Evolutionary conservation across 2,329 filamentous ascomycete genomes (phyloP), one percentile per base, ranked within the genome.

Genomic region (Colletotrichum lini): DNA sequence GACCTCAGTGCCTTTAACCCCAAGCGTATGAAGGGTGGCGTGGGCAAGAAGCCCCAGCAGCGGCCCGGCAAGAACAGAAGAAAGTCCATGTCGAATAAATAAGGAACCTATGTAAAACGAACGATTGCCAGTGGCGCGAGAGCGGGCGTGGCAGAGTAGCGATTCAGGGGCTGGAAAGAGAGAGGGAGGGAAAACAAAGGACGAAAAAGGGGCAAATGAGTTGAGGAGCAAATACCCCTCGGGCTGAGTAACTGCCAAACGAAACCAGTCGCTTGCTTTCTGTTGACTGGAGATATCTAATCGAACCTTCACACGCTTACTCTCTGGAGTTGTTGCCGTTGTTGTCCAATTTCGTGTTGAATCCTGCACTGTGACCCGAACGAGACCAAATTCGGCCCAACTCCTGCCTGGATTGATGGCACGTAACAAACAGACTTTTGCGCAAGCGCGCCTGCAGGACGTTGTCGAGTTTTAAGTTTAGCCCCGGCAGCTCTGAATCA

Each of bases 1-100:
- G 96, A 99, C 81, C 84, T 97, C 76, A 90, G 90, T 73, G 90
- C 89, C 1, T 98, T 97, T 85, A 95, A 92, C 65, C 88, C 87
- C 47, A 94, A 92, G 86, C 93, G 91, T 84, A 98, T 98, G 94
- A 98, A 97, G 87, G 87, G 84, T 18, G 78, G 80, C 21, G 75
- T 74, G 56, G 81, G 78, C 75, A 74, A 76, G 35, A 74, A 78
- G 67, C 86, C 85, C 79, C 77, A 80, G 44, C 76, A 83, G 72
- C 79, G 87, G 72, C 80, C 84, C 30, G 87, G 88, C 38, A 90
- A 90, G 83, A 83, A 79, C 57, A 82, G 86, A 78, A 82, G 88
- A 78, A 85, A 87, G 79, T 81, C 85, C 3, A 78, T 77, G 50
- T 80, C 80, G 54, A 80, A 76, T 59, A 72, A 72, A 53, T 72